These are phyloP conservation scores for Perkinsela sp. DNA, from an alignment of 208 protist species.

Conservation along the genomic window DNA sequence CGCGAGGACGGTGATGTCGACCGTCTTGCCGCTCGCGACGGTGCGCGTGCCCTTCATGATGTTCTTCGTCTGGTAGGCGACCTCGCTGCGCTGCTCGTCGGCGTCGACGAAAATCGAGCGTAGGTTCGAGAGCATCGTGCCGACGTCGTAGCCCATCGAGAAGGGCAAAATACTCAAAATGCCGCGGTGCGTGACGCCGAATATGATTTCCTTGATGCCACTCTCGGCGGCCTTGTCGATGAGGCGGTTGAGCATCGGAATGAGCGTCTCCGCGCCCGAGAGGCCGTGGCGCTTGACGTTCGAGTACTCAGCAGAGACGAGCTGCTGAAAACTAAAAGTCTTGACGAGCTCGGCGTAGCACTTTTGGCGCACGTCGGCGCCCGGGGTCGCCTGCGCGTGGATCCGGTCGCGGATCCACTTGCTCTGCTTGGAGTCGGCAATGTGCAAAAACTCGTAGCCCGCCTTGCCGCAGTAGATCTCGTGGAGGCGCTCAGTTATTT, in stretches of 20 bases:
- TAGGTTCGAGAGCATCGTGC: not conserved
- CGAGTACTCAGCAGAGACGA: slow-evolving; percentile 63
- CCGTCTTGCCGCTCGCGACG: slow-evolving; percentile 26
- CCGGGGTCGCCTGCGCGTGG: slow-evolving; percentile 22
- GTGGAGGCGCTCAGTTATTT: slow-evolving; percentile 31
- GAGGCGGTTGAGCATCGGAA: slow-evolving; percentile 72
- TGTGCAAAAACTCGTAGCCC: slow-evolving; percentile 79
- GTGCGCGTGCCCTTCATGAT: not conserved
- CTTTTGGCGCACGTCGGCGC: slow-evolving; percentile 25
- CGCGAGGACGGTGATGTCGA: slow-evolving; percentile 80
- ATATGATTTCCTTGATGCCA: slow-evolving; percentile 59
- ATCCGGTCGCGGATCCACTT: slow-evolving; percentile 69
- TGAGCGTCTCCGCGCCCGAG: slow-evolving; percentile 79
- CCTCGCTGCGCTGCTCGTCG: not conserved
- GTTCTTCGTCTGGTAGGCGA: not conserved
- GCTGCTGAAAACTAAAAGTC: slow-evolving; percentile 39
- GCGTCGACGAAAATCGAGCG: not conserved
- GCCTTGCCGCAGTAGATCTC: slow-evolving; percentile 62
- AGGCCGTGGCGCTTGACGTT: slow-evolving; percentile 84
- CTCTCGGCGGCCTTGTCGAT: slow-evolving; percentile 42
- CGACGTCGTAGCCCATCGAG: not conserved
- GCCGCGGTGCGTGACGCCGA: slow-evolving; percentile 93
- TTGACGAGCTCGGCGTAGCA: slow-evolving; percentile 34
- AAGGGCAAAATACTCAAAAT: slow-evolving; percentile 76
- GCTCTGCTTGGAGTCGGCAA: slow-evolving; percentile 39